Evolutionary conservation across 352 stramenopile genomes (phyloP), one percentile per base, ranked within the genome.

Genomic region (Saprolegnia diclina): DNA sequence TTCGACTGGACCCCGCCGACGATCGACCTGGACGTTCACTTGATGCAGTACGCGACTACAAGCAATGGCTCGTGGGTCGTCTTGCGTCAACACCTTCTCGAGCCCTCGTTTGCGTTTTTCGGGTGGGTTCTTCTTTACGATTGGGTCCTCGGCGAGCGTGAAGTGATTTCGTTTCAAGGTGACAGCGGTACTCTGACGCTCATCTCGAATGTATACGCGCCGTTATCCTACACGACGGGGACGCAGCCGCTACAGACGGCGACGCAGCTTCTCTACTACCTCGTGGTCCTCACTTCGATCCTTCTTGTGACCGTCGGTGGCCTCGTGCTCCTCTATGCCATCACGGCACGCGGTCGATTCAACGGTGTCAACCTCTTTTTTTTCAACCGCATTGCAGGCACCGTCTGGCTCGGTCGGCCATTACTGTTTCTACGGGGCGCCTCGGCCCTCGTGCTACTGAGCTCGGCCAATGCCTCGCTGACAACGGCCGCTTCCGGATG

Each of bases 111-210:
- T 21, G 19, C 38, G 16, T 24, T 66, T 13, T 61, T 35, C 21
- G 59, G 59, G 9, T 66, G 59, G 59, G 4, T 42, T 10, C 19
- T 55, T 10, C 16, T 66, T 9, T 66, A 26, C 24, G 59, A 66
- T 19, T 66, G 59, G 59, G 14, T 55, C 13, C 10, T 19, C 13
- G 59, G 59, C 21, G 38, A 3, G 9, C 59, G 59, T 7, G 59
- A 66, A 66, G 59, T 66, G 29, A 26, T 66, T n/a, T 54, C 59
- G 24, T 44, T 66, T 56, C n/a, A 66, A 55, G 59, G 59, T 11
- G 38, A 66, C 29, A 4, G 21, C 24, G 9, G 6, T 5, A 26
- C 40, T 13, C 16, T 53, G 9, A 32, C 22, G 24, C n/a, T 66
- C 21, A 22, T 66, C 7, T 66, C 59, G 4, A 44, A 16, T 14